Evolutionary conservation across 192 early-diverging fungal genomes (phyloP), one percentile per base, ranked within the genome.

Genomic region (Gigaspora rosea): DNA sequence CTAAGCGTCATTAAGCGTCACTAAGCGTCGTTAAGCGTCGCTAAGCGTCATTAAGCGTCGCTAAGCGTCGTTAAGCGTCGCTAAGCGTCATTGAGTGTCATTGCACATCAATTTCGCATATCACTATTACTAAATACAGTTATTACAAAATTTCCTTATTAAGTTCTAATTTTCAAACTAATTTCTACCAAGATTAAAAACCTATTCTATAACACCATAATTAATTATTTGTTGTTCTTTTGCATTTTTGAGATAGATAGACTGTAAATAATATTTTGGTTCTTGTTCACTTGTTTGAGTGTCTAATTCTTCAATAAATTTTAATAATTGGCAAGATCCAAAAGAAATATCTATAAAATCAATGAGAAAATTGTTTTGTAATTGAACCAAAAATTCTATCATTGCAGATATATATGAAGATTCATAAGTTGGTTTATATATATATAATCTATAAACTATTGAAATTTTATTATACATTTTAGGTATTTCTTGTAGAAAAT

Each of bases 321-420:
- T 51, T 20, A 76, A 41, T 20, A 48, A 66, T 49, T 54, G 58
- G 62, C 64, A 66, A 27, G 11, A 8, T 69, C 46, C 75, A 58
- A 16, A 18, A 33, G 59, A 33, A 52, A 72, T 56, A 18, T 7
- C 10, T 6, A 52, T 59, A 9, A 72, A 15, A 27, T 78, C 70
- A n/a, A 15, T 32, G 15, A 78, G 36, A n/a, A 78, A 78, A n/a
- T 36, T 16, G 54, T 78, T 78, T 73, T 78, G 77, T 5, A 78
- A 32, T 20, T 73, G 13, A 16, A 75, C 54, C 20, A 78, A 72
- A 36, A 76, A 73, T 33, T 73, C 54, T 22, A 78, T 20, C 8
- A 22, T 33, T 33, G 77, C 77, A 15, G 52, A 59, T 32, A 78
- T 12, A 54, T 41, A 78, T 16, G 74, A 32, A 7, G 48, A 46